Base-by-base conservation (phyloP, 2,329 filamentous ascomycete genomes). In the Aphanoascus verrucosus region DNA sequence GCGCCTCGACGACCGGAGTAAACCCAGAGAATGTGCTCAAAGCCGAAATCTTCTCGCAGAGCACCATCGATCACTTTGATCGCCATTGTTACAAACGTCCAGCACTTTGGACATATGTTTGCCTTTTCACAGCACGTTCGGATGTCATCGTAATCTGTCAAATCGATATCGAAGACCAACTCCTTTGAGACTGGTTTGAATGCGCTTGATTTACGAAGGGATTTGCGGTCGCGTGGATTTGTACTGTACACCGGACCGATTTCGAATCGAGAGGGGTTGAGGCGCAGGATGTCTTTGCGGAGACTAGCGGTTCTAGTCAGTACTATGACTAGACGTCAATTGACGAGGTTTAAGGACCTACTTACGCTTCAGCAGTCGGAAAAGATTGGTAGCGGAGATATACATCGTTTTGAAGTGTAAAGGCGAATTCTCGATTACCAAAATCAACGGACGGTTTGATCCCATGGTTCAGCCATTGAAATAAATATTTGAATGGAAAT, bases 131-230 rank as follows among this genome's bases (percentile, higher is more conserved):
- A 98, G 72, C 93, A 98, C 28, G 90, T 96, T 61, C 93, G 84
- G 59, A 98, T 87, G 60, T 94, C 88, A 67, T 98, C 93, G 71
- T 98, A 98, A 72, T 97, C 93, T 52, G 93, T 97, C 80, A 98
- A 80, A 79, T 98, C 93, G 63, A 98, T 97, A 84, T 98, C 93
- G 69, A 98, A 97, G 62, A 95, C 95, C 38, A 98, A 75, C 69
- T 98, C 93, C 69, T 98, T 98, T 53, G 86, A 80, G 32, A 96
- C 69, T 0, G 93, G 91, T 58, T 84, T 85, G 19, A 98, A 96
- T 7, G 87, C 82, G 46, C 82, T 81, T 35, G 84, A 80, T 68
- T 89, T 91, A 51, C 85, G 82, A 34, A 97, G 71, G 0, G 84
- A 84, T 72, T 97, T 98, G 64, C 91, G 84, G 63, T 98, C 93